Percentiles rank a stretch among this genome's conserved stretches.
Evolutionary conservation across 2,329 filamentous ascomycete species (phyloP).

Genomic region (Colletotrichum tamarilloi): DNA sequence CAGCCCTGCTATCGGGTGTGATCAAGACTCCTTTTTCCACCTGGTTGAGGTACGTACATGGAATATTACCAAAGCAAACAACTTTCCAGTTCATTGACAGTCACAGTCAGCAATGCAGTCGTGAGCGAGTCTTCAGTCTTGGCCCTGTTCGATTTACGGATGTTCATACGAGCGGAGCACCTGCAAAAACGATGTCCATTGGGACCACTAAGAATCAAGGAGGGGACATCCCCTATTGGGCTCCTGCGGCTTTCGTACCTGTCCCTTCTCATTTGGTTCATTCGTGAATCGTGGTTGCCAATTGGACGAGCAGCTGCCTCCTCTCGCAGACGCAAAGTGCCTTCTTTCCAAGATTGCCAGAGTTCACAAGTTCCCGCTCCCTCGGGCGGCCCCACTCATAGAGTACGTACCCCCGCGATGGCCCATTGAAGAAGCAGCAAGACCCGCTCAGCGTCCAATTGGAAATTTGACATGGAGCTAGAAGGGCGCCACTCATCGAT

Average conservation of each 20-base stretch:
- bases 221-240: neutral
- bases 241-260: neutral
- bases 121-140: neutral
- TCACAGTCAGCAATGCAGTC: neutral
- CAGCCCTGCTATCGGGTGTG: slow-evolving; percentile 21
- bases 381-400: neutral
- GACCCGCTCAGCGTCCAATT: slow-evolving; percentile 4
- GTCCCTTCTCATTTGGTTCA: neutral
- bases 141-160: slow-evolving; percentile 29
- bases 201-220: neutral
- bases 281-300: neutral
- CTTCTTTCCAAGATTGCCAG: neutral
- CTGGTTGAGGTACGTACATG: neutral
- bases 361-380: slow-evolving; percentile 4
- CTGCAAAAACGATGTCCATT: neutral
- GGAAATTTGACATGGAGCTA: slow-evolving; percentile 14
- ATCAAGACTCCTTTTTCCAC: slow-evolving; percentile 8
- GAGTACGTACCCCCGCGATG: neutral
- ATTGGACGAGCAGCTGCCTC: neutral
- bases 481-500: neutral
- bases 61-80: neutral
- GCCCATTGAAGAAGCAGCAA: slow-evolving; percentile 26
- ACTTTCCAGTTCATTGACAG: neutral
- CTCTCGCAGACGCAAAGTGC: neutral
- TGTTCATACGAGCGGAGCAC: slow-evolving; percentile 18